Evolutionary conservation across 176 grass and related monocot species (phyloP).

Genomic region (Carex parvula): DNA sequence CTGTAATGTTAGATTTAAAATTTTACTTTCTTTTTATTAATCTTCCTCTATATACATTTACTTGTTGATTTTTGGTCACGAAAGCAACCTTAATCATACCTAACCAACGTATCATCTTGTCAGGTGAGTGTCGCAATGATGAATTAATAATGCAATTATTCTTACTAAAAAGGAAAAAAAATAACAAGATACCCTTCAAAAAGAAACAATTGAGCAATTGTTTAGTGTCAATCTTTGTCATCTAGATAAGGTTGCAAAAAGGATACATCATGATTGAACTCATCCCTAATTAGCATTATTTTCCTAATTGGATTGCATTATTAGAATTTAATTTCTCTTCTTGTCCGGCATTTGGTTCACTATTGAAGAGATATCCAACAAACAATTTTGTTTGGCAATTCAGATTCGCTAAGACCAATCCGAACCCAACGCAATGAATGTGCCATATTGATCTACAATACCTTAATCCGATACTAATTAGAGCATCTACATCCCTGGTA

Average conservation of each 20-base stretch:
- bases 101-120: not conserved
- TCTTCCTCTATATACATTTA: too few relatives aligned
- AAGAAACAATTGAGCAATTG: not conserved
- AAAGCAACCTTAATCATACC: not conserved
- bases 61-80: not conserved
- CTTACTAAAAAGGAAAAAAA: not conserved
- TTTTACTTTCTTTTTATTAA: too few relatives aligned
- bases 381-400: not conserved
- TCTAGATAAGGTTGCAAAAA: conserved; percentile 26
- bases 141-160: not conserved
- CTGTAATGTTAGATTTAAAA: too few relatives aligned
- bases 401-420: not conserved
- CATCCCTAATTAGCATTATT: conserved; percentile 12
- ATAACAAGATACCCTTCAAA: not conserved
- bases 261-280: not conserved
- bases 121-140: not conserved
- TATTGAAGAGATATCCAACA: not conserved
- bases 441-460: not conserved
- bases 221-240: not conserved
- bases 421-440: not conserved
- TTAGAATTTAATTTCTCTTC: not conserved
- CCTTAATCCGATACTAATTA: too few relatives aligned
- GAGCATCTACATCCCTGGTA: too few relatives aligned
- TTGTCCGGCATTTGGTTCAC: not conserved
- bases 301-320: conserved; percentile 18